Percentiles rank a stretch among this genome's conserved stretches.
These are phyloP conservation scores for Apiospora saccharicola DNA, from an alignment of 2,329 filamentous ascomycete species.

Conservation along the genomic window DNA sequence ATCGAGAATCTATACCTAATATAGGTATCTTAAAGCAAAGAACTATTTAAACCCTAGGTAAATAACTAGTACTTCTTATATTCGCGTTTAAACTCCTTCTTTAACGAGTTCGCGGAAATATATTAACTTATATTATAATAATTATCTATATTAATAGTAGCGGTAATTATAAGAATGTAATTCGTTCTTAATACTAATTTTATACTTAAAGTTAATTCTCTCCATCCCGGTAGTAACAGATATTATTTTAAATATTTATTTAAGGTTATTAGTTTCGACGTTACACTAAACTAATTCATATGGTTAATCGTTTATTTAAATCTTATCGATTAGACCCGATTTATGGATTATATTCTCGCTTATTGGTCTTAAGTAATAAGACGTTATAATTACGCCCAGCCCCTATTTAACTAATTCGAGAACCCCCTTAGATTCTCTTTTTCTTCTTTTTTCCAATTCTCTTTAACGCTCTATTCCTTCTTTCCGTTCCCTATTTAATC, in stretches of 20 bases:
- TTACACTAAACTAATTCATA: background rate
- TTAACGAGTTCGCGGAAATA: no score
- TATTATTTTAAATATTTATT: background rate
- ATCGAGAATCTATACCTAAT: slow-evolving; percentile 26
- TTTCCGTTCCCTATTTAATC: background rate
- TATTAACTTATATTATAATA: no score
- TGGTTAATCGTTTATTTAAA: background rate
- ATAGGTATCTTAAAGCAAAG: no score
- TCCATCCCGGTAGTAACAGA: no score
- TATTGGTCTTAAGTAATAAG: background rate
- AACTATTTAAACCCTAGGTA: no score
- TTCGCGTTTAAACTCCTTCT: background rate
- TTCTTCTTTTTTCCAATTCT: background rate
- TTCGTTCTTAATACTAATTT: no score
- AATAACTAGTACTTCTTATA: background rate
- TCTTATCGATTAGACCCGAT: background rate
- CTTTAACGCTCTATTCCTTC: background rate
- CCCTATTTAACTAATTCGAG: background rate
- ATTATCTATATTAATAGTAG: no score
- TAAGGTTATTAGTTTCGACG: background rate
- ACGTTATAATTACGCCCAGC: background rate
- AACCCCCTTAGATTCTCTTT: background rate
- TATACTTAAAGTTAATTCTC: no score
- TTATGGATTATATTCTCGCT: background rate
- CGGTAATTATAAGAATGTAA: no score